Evolutionary conservation across 2,329 filamentous ascomycete genomes (phyloP), one percentile per base, ranked within the genome.

Genomic region (Gaeumannomyces sp.): DNA sequence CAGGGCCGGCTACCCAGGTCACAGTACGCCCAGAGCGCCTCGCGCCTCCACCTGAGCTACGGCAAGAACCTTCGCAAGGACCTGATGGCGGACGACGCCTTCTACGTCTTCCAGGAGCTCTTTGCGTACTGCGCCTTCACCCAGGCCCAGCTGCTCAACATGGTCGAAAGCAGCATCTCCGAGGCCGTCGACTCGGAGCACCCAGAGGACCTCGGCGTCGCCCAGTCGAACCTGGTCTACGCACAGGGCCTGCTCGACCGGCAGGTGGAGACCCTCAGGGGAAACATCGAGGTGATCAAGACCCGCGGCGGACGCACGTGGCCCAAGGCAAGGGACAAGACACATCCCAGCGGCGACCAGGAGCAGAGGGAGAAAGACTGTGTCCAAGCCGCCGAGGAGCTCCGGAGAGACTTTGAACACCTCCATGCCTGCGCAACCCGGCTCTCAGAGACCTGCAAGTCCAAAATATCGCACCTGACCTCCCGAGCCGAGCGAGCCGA

Each of bases 401-500:
- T 58, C n/a, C 56, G 14, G 11, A 58, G 10, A 22, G 56, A 58
- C 25, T 58, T 25, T 25, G 56, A 58, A 13, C 10, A 58, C 56
- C 56, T 58, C n/a, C 56, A 25, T 8, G 27, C 56, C 56, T 5
- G 56, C 27, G n/a, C 56, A 2, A 28, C 14, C 56, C 56, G 56
- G 56, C 56, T 58, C 56, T 58, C 56, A 22, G 56, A 27, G 56
- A 4, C 56, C 14, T 58, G 56, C 56, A 58, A 28, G 56, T 58
- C 56, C 56, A 58, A 58, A 8, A 58, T 58, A 4, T 58, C 56
- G n/a, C 56, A 58, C n/a, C 56, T 58, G n/a, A 58, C 56, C n/a
- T 58, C 56, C 8, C 56, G 56, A 5, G 56, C 56, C 8, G n/a
- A 13, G 13, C 56, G 28, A 2, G 56, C 56, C 19, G 56, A 58